Conservation (phyloP, 257 asterid genomes). For the Jasminum sambac region DNA sequence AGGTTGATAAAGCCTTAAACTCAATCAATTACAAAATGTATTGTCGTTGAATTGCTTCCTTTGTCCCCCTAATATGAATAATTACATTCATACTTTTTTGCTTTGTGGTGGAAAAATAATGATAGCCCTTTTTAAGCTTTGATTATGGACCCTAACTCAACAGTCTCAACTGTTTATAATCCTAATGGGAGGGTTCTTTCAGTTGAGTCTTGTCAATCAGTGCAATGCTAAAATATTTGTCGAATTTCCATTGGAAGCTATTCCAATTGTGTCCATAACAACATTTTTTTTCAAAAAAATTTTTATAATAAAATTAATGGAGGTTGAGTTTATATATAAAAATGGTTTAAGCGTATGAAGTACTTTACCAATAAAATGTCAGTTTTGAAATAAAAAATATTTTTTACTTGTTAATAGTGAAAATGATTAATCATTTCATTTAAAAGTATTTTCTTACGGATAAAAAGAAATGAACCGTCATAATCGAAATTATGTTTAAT, state of each 20-base stretch:
- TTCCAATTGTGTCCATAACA: constrained; percentile 22
- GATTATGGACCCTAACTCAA: constrained; percentile 40
- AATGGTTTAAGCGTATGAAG: too few species aligned
- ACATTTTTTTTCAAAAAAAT: not conserved
- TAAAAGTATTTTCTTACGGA: too few species aligned
- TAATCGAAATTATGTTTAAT: too few species aligned
- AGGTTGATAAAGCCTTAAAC: constrained; percentile 24
- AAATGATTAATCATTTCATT: too few species aligned
- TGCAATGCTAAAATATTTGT: constrained; percentile 31
- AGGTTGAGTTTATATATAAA: too few species aligned
- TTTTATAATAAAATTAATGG: constrained; percentile 11
- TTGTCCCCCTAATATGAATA: constrained; percentile 56
- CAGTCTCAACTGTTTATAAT: constrained; percentile 35
- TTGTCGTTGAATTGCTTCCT: constrained; percentile 61
- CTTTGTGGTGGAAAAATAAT: constrained; percentile 56
- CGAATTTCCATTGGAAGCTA: constrained; percentile 35
- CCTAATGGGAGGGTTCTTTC: constrained; percentile 34
- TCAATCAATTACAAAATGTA: constrained; percentile 35
- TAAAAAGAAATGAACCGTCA: too few species aligned
- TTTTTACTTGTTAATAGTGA: too few species aligned
- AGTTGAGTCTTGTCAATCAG: constrained; percentile 72
- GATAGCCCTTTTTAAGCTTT: constrained; percentile 28
- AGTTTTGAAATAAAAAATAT: too few species aligned
- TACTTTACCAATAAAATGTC: too few species aligned
- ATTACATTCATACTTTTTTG: constrained; percentile 48